Conservation (phyloP, 1,139 yeast genomes). For the Kodamaea fungicola region DNA sequence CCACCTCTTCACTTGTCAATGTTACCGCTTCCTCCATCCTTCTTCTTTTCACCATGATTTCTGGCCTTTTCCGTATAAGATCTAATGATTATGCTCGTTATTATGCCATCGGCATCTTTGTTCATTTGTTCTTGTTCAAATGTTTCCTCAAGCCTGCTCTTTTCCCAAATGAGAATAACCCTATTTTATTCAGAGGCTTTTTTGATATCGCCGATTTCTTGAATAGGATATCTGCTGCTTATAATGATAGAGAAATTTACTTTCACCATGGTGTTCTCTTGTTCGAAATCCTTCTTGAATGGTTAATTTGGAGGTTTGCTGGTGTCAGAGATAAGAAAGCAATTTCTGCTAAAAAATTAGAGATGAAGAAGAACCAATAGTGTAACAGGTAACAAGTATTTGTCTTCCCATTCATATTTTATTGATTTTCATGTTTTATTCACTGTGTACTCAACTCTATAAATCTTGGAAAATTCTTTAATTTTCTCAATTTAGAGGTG, state of each 20-base stretch:
- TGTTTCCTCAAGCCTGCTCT: conserved; percentile 6
- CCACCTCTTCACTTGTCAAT: conserved; percentile 5
- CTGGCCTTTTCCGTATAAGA: conserved; percentile 3
- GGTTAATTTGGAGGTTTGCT: conserved; percentile 12
- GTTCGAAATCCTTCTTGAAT: conserved; percentile 11
- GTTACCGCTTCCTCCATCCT: conserved; percentile 4
- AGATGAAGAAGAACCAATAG: too few species aligned
- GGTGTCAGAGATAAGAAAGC: not conserved
- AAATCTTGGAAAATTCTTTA: too few species aligned
- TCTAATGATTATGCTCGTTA: conserved; percentile 1
- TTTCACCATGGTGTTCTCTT: conserved; percentile 4
- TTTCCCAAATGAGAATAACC: conserved; percentile 5
- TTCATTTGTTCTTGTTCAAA: conserved; percentile 12
- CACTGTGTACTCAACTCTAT: too few species aligned
- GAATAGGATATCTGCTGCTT: conserved; percentile 5
- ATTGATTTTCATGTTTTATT: too few species aligned
- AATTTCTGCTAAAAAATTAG: too few species aligned
- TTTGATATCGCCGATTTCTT: conserved; percentile 12
- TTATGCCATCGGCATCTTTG: conserved; percentile 8
- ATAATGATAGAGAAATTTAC: conserved; percentile 1
- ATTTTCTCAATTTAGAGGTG: too few species aligned
- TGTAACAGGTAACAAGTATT: too few species aligned
- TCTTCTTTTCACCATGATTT: conserved; percentile 3
- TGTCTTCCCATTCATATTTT: too few species aligned
- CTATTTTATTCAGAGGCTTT: conserved; percentile 10